A percentile compares a stretch with the other conserved stretches of the same genome.
phyloP scores from a whole-genome alignment of 2,329 filamentous ascomycete species.

The Amesomyces nigricolor region DNA sequence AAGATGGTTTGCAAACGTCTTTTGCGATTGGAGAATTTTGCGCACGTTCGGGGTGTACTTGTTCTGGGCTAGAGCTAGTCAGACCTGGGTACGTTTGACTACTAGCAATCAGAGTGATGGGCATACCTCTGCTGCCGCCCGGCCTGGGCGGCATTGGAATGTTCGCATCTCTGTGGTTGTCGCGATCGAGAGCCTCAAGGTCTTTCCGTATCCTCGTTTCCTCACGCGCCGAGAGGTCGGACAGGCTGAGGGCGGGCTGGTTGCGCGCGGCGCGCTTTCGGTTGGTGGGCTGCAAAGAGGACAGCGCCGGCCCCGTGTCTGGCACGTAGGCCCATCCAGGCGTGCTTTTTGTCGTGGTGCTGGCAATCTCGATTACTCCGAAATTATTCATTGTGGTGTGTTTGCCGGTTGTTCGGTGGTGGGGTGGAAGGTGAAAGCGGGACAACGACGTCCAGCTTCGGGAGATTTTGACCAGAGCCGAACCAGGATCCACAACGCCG shows the following conservation, averaged over 20 bases:
- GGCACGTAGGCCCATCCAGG: slow-evolving; percentile 93
- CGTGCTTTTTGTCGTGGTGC: slow-evolving; percentile 60
- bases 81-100: not conserved
- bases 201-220: slow-evolving; percentile 76
- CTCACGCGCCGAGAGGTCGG: slow-evolving; percentile 73
- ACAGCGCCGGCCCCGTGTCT: slow-evolving; percentile 57
- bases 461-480: slow-evolving; percentile 13
- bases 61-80: slow-evolving; percentile 33
- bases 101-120: not conserved
- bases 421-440: slow-evolving; percentile 3
- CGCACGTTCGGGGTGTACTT: slow-evolving; percentile 66
- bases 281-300: slow-evolving; percentile 46
- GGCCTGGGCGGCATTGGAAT: slow-evolving; percentile 61
- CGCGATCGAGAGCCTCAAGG: slow-evolving; percentile 74
- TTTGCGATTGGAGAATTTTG: slow-evolving; percentile 72
- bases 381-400: slow-evolving; percentile 54
- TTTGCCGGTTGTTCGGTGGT: not conserved
- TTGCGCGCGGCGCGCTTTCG: slow-evolving; percentile 68
- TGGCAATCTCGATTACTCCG: slow-evolving; percentile 77
- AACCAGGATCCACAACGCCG: slow-evolving; percentile 5
- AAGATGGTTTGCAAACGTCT: slow-evolving; percentile 77
- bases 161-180: slow-evolving; percentile 66
- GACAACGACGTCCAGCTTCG: slow-evolving; percentile 6
- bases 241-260: slow-evolving; percentile 44
- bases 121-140: slow-evolving; percentile 38